Evolutionary conservation across 140 eudicot genomes (phyloP).

Genomic region (Erigeron philadelphicus): DNA sequence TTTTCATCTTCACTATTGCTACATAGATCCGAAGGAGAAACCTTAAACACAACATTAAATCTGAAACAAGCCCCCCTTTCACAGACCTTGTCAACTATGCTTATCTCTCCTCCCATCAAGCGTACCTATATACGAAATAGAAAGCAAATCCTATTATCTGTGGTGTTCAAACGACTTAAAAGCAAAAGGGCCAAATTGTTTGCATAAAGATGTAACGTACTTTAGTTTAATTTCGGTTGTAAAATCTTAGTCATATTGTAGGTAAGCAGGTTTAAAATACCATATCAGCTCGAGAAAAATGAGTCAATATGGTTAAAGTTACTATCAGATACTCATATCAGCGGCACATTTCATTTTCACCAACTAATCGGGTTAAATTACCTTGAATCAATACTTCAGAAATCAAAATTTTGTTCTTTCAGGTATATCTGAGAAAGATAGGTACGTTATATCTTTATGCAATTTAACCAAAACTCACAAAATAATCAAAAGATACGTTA

Average conservation of each 20-base stretch:
- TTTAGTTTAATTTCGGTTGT: not conserved
- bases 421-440: no score
- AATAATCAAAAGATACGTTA: constrained; percentile 18
- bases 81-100: constrained; percentile 55
- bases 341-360: not conserved
- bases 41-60: constrained; percentile 38
- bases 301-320: not conserved
- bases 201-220: not conserved
- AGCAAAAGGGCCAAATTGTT: not conserved
- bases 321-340: not conserved
- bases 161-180: not conserved
- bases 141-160: not conserved
- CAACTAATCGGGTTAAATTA: not conserved
- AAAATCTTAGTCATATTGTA: not conserved
- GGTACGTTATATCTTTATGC: not conserved
- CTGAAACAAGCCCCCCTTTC: constrained; percentile 70
- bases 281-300: not conserved
- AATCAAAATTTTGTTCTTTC: not conserved
- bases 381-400: not conserved
- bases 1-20: constrained; percentile 24
- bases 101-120: constrained; percentile 87
- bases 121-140: constrained; percentile 43
- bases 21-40: constrained; percentile 17
- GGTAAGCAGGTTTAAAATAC: not conserved
- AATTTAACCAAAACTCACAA: not conserved